Evolutionary conservation across 2,329 filamentous ascomycete genomes (phyloP), one percentile per base, ranked within the genome.

Genomic region (Arachnomyces sp.): DNA sequence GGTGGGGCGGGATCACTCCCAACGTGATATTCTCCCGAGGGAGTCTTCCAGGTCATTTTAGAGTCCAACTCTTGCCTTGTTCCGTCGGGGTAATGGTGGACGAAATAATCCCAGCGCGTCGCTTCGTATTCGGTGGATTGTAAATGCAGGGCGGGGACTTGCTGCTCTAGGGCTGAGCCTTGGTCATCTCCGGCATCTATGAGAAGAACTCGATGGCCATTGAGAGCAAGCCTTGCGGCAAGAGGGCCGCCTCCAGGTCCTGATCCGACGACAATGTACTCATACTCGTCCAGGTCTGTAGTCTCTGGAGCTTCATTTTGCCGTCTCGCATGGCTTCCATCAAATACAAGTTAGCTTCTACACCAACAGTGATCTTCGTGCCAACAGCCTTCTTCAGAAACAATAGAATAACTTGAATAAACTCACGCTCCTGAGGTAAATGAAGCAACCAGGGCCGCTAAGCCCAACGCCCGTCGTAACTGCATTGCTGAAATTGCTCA

Each of bases 1-100:
- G 77, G 77, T n/a, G n/a, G n/a, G n/a, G n/a, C 5, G 1, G 73
- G 74, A 42, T 66, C 60, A 5, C 69, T 56, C 11, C 77, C 76
- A 12, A 68, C 72, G 50, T 79, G 79, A 20, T 69, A 57, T 2
- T 58, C 54, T 11, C 74, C 74, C 34, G 71, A 58, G 0, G 69
- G 62, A 0, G 56, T 68, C 58, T 49, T 59, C 53, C 52, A 63
- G 7, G 67, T 63, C 34, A 65, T 58, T 39, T 67, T 62, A 34
- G 57, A 57, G 45, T 62, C 55, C 16, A 50, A 45, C 9, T 45
- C 47, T 39, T 59, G 52, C 9, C 49, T 45, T n/a, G 51, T 43
- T 7, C 55, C 52, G 40, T 64, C 51, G 28, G 39, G 43, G 36
- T 60, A 59, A 46, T 63, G 59, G n/a, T 51, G 55, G 18, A 59